These are phyloP conservation scores for Prunus mira DNA, from an alignment of 306 rosid genomes.

Conservation along the genomic window DNA sequence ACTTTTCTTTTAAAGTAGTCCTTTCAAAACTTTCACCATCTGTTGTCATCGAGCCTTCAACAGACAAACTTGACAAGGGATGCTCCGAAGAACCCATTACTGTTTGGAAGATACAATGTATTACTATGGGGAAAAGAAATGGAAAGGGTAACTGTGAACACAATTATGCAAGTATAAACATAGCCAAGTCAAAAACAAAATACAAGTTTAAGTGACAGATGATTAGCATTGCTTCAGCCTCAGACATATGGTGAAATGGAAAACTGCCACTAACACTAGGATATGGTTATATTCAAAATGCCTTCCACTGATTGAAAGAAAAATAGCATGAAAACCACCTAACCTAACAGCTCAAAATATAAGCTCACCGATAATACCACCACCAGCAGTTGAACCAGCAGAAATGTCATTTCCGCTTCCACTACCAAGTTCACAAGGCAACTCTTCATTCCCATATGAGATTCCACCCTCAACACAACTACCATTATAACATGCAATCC, in stretches of 20 bases:
- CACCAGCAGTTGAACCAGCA: constrained; percentile 71
- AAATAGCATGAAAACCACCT: constrained; percentile 1
- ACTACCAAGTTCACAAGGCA: constrained; percentile 99
- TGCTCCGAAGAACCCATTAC: constrained; percentile 88
- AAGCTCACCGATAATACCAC: constrained; percentile 86
- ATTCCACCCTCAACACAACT: constrained; percentile 67
- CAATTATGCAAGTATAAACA: neutral
- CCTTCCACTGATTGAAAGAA: neutral
- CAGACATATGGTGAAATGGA: neutral
- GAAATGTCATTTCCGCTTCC: constrained; percentile 80
- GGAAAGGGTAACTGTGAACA: constrained; percentile 6
- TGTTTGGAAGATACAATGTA: constrained; percentile 35
- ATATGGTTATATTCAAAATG: neutral
- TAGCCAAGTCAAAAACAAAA: neutral
- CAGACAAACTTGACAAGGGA: constrained; percentile 78
- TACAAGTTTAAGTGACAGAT: neutral
- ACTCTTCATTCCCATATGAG: constrained; percentile 67
- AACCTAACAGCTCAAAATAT: constrained; percentile 17
- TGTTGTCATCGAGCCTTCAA: constrained; percentile 68
- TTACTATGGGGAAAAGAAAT: neutral
- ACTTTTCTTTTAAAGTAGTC: constrained; percentile 20
- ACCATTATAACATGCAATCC: constrained; percentile 53
- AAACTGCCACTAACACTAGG: neutral
- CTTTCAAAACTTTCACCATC: constrained; percentile 73
- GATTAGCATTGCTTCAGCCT: neutral